Conservation (phyloP, 2,329 filamentous ascomycete genomes). For the Chrysoporthe austroafricana region DNA sequence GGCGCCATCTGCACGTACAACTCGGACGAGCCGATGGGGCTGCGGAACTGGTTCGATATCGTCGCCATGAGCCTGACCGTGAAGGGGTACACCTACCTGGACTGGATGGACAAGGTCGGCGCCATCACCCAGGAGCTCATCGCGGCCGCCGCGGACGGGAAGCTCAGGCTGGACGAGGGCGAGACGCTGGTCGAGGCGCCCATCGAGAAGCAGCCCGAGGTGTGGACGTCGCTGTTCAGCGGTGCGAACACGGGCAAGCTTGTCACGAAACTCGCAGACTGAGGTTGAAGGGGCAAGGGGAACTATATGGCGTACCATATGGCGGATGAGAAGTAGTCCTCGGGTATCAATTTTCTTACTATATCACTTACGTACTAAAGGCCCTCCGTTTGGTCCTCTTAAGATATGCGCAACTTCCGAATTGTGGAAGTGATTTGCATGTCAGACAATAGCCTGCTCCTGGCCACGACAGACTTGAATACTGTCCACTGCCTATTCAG, state of each 20-base stretch:
- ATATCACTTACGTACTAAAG: background rate
- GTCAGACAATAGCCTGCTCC: no score
- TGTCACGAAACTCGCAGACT: conserved; percentile 31
- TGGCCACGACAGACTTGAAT: no score
- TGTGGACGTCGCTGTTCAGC: conserved; percentile 36
- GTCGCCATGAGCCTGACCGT: conserved; percentile 46
- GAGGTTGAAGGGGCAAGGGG: background rate
- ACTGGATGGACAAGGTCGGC: conserved; percentile 39
- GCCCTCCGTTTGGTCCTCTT: background rate
- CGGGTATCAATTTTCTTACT: background rate
- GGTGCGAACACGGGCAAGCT: conserved; percentile 37
- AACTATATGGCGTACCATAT: background rate
- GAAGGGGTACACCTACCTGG: conserved; percentile 48
- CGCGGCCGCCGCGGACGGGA: conserved; percentile 33
- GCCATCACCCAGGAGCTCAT: conserved; percentile 34
- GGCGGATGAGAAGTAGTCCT: background rate
- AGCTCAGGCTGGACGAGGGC: conserved; percentile 31
- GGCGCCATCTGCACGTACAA: conserved; percentile 50
- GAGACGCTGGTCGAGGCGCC: conserved; percentile 36
- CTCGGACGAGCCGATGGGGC: conserved; percentile 34
- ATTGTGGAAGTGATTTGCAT: no score
- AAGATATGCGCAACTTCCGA: background rate
- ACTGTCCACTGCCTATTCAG: no score
- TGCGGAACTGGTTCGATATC: conserved; percentile 50
- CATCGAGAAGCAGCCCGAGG: conserved; percentile 37